Percentiles rank a stretch among this genome's conserved stretches.
Conservation (phyloP, 1,284 basidiomycete species). For the Polyporus tsugae region DNA sequence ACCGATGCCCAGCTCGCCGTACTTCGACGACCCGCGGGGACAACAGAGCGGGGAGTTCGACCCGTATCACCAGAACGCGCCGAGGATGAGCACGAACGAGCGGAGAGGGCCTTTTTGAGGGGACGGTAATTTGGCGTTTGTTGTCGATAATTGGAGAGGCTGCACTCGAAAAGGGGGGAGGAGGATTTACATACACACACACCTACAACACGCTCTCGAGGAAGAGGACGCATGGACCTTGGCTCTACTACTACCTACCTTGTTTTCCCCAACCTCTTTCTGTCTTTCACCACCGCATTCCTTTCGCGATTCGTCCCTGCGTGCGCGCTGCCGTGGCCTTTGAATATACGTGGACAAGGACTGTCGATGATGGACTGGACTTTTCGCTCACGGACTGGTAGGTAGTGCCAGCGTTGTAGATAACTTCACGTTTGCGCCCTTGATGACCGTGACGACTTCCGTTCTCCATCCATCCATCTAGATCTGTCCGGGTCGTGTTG, state of each 20-base stretch:
- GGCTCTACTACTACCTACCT: conserved; percentile 18
- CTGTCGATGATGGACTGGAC: conserved; percentile 9
- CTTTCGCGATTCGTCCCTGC: neutral
- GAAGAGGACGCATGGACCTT: conserved; percentile 34
- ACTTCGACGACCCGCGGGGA: conserved; percentile 51
- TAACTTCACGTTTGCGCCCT: neutral
- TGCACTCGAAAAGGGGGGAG: conserved; percentile 7
- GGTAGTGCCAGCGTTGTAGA: conserved; percentile 11
- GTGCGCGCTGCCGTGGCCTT: neutral
- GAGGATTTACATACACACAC: conserved; percentile 17
- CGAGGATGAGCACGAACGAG: conserved; percentile 30
- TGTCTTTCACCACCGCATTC: conserved; percentile 15
- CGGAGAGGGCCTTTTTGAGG: conserved; percentile 31
- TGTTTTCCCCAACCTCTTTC: conserved; percentile 18
- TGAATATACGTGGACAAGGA: neutral
- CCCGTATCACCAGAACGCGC: conserved; percentile 39
- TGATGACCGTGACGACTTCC: conserved; percentile 5
- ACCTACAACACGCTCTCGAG: conserved; percentile 7
- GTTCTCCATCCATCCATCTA: neutral
- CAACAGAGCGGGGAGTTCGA: conserved; percentile 39
- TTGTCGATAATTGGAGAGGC: conserved; percentile 16
- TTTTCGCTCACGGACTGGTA: neutral
- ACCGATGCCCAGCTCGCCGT: conserved; percentile 40
- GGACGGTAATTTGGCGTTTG: neutral
- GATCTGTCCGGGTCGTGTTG: neutral